Evolutionary conservation across 345 rosid species (phyloP), one percentile per base, ranked within the genome.

Genomic region (Luvunga scandens): DNA sequence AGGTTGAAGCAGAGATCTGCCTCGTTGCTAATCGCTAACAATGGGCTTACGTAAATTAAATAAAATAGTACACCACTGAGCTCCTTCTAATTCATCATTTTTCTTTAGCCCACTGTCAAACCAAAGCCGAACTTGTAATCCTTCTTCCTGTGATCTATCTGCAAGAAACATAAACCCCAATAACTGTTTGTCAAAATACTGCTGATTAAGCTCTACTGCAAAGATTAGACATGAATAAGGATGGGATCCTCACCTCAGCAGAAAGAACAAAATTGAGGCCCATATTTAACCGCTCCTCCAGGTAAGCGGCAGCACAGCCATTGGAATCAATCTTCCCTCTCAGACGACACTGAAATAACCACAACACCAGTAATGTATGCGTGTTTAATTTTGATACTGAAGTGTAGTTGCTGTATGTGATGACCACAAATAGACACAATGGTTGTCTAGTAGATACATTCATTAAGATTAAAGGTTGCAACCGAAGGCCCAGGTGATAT

Each of bases 111-210:
- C 0, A 93, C 94, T 12, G 98, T 92, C 88, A 95, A 84, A 59
- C 98, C 99, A 27, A 93, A 92, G 8, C 99, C 99, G 39, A 95
- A 95, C 77, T 92, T 93, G 94, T 91, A 93, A 82, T 95, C 98
- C 75, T 89, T 92, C 94, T 95, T 93, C 90, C 73, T 89, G 77
- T 95, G 98, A 85, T 95, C 99, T 33, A 95, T 63, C 99, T 95
- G 94, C 83, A 88, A 78, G 7, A 53, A 24, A 73, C 42, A 73
- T 38, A 62, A 45, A 74, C 34, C 0, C 59, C 59, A 16, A 33
- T 59, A 27, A 69, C 2, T 19, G 28, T 34, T 56, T 69, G 50
- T 45, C 3, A 45, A 45, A 45, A 12, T 45, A 45, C 13, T 45
- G 16, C 50, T 45, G 50, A 45, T 45, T 45, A 45, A 45, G 50